Evolutionary conservation across 2,329 filamentous ascomycete species (phyloP).

Genomic region (Fusarium robinianum): DNA sequence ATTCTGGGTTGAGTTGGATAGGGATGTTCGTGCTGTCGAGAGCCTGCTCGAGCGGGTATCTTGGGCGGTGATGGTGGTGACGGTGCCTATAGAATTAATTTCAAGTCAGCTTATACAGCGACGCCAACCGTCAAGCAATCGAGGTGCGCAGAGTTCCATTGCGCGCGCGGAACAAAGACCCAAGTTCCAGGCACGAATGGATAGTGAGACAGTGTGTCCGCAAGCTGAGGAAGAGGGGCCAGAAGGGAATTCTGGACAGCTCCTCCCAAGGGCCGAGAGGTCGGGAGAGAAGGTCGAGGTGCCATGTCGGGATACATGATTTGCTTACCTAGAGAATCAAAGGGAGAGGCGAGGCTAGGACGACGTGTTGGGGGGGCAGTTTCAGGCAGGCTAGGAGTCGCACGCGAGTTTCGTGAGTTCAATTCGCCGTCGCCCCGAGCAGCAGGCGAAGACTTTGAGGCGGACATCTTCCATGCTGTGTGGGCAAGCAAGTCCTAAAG

Average conservation of each 20-base stretch:
- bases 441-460: slow-evolving; percentile 37
- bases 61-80: slow-evolving; percentile 26
- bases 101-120: slow-evolving; percentile 37
- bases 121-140: neutral
- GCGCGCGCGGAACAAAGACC: neutral
- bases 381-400: slow-evolving; percentile 30
- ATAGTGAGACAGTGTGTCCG: slow-evolving; percentile 9
- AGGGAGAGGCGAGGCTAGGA: slow-evolving; percentile 33
- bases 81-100: slow-evolving; percentile 25
- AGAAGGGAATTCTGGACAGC: slow-evolving; percentile 1
- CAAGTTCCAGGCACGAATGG: slow-evolving; percentile 2
- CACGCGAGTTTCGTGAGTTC: slow-evolving; percentile 33
- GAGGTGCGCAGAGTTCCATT: neutral
- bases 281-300: slow-evolving; percentile 6
- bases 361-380: slow-evolving; percentile 28
- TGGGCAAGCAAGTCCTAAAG: slow-evolving; percentile 30
- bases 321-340: slow-evolving; percentile 41
- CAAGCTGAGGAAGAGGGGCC: slow-evolving; percentile 1
- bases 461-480: slow-evolving; percentile 46
- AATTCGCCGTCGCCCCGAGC: slow-evolving; percentile 36
- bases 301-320: no score
- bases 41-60: slow-evolving; percentile 34
- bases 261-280: slow-evolving; percentile 8
- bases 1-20: slow-evolving; percentile 65
- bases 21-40: slow-evolving; percentile 42